Base-by-base conservation (phyloP, 257 asterid genomes). In the Sherardia arvensis region DNA sequence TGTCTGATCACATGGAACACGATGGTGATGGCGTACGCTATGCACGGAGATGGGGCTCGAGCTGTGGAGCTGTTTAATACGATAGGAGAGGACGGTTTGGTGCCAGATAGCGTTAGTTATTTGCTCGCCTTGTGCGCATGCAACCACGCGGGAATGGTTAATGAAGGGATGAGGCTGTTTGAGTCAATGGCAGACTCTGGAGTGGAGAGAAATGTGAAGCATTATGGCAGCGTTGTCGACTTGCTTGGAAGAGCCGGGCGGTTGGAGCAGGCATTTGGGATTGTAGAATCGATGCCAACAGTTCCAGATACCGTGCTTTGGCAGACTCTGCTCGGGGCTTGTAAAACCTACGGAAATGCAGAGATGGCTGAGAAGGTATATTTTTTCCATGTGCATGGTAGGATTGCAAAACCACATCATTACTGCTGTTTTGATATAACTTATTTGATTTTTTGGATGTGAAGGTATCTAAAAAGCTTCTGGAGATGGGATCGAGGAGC, bases 81-180 rank as follows among this genome's bases (percentile, higher is more conserved):
- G 21, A 81, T 87, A 84, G 49, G 27, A 22, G 36, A 38, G 38
- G 79, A 65, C 8, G 71, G 73, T 62, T 69, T 47, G 25, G 77
- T 58, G 33, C 86, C 91, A 1, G 96, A 93, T 34, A 68, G 73
- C 0, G 88, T 87, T 63, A 90, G 87, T 54, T 93, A 85, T 58
- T 64, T 93, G 45, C 86, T 91, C 1, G 95, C 81, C 7, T 36
- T 93, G 27, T 90, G 96, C 12, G 96, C 99, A 1, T 90, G 99
- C 64, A 93, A 90, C 71, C 99, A 93, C 49, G 79, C 95, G 1
- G 99, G 99, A 38, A 74, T 90, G 92, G 99, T 93, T 77, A 94
- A 87, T 8, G 89, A 90, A 65, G 99, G 97, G 56, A 66, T 84
- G 77, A 76, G 68, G 34, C 73, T 90, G 63, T 90, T 87, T 0